Conservation (phyloP, 2,329 filamentous ascomycete species). For the Hypomyces perniciosus region DNA sequence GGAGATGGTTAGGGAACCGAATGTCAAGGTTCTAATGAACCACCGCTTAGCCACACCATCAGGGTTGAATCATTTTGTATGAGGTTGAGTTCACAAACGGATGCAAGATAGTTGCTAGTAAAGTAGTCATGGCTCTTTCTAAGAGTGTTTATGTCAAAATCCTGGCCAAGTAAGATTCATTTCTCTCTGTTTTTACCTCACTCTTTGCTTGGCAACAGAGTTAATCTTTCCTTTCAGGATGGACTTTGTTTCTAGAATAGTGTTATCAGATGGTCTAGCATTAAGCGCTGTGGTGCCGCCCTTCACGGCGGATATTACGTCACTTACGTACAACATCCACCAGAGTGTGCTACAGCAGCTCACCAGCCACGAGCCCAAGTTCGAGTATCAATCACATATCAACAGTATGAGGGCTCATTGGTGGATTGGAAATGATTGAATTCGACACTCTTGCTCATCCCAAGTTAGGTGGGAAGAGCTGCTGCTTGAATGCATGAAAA, state of each 20-base stretch:
- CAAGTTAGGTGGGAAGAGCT: too few relatives aligned
- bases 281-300: conserved; percentile 71
- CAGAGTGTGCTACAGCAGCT: conserved; percentile 48
- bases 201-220: background rate
- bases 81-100: conserved; percentile 58
- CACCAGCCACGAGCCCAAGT: conserved; percentile 36
- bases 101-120: conserved; percentile 51
- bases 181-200: background rate
- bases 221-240: conserved; percentile 33
- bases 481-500: too few relatives aligned
- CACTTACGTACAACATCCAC: conserved; percentile 62
- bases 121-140: conserved; percentile 65
- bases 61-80: conserved; percentile 36
- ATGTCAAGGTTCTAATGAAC: conserved; percentile 59
- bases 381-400: too few relatives aligned
- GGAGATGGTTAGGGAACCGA: conserved; percentile 52
- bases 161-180: conserved; percentile 39
- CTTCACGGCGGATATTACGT: conserved; percentile 67
- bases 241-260: conserved; percentile 45
- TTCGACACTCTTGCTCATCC: too few relatives aligned
- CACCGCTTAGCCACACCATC: conserved; percentile 48
- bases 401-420: too few relatives aligned
- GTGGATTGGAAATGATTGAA: too few relatives aligned
- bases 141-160: conserved; percentile 62
- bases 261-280: conserved; percentile 64